Evolutionary conservation across 805 yeast species (phyloP).

Genomic region (Maudiozyma barnettii): DNA sequence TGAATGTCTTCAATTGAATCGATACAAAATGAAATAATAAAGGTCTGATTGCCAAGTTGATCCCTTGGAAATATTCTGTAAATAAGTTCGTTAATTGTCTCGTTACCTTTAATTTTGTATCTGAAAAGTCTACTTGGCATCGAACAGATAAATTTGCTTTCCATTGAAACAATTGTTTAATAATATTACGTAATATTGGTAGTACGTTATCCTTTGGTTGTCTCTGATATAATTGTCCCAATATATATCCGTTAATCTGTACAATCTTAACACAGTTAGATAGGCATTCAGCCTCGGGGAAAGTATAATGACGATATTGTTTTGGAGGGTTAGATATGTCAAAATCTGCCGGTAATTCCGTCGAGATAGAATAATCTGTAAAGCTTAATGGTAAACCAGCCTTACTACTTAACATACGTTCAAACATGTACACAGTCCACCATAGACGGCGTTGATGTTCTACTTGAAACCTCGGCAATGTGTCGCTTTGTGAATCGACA

Average conservation of each 20-base stretch:
- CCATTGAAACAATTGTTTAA: constrained; percentile 59
- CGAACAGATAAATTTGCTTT: constrained; percentile 54
- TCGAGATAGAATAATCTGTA: constrained; percentile 73
- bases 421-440: constrained; percentile 82
- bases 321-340: constrained; percentile 54
- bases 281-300: constrained; percentile 71
- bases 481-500: constrained; percentile 70
- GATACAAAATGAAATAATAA: constrained; percentile 67
- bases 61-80: constrained; percentile 78
- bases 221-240: constrained; percentile 60
- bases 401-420: constrained; percentile 73
- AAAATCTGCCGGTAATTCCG: constrained; percentile 65
- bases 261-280: constrained; percentile 71
- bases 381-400: constrained; percentile 74
- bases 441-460: constrained; percentile 78
- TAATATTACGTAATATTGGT: constrained; percentile 63
- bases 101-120: constrained; percentile 39
- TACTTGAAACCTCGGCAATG: constrained; percentile 54
- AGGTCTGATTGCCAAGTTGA: constrained; percentile 71
- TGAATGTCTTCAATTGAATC: constrained; percentile 45
- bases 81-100: constrained; percentile 63
- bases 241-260: constrained; percentile 64
- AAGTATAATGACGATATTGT: constrained; percentile 55
- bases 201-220: constrained; percentile 70
- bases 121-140: constrained; percentile 50